Evolutionary conservation across 257 asterid species (phyloP), one percentile per base, ranked within the genome.

Genomic region (Petunia axillaris): DNA sequence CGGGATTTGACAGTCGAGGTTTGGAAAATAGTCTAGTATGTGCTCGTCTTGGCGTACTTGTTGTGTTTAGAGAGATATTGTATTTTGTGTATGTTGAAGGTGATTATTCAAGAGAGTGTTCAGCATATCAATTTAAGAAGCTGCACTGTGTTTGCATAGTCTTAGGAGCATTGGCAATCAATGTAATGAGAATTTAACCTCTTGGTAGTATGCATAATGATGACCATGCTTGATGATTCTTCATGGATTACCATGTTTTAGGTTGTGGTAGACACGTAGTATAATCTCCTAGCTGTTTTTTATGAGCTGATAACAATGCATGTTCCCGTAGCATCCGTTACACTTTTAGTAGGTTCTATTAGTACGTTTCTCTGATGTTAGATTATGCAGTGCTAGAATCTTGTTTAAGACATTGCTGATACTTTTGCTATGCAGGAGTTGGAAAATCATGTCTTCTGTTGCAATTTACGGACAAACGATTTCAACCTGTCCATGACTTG

Each of bases 361-460:
- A 59, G 59, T 48, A 25, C 10, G 25, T 40, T 36, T 39, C 5
- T 5, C 55, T 70, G 16, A 8, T 16, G 10, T 55, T 55, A 57
- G 44, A 58, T 41, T 76, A 11, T 35, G 25, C 52, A 44, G 15
- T 13, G 14, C 13, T 8, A 9, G 9, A 39, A 39, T 0, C n/a
- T 40, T 39, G 41, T 58, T n/a, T n/a, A 35, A 13, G 2, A 77
- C 5, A 38, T 39, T 4, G 8, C 25, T 60, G 59, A 68, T 57
- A 37, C 36, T 54, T 81, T 6, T 79, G 37, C 48, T 52, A 65
- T 80, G 81, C 87, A 94, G 97, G 97, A 48, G 98, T 93, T 37
- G 98, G 98, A 54, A 93, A 93, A 84, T 93, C 98, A 67, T 93
- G 98, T 82, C 91, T 93, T 58, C 93, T 93, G 63, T 83, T 89